Evolutionary conservation across 352 stramenopile genomes (phyloP).

Genomic region (Phytophthora syringae): DNA sequence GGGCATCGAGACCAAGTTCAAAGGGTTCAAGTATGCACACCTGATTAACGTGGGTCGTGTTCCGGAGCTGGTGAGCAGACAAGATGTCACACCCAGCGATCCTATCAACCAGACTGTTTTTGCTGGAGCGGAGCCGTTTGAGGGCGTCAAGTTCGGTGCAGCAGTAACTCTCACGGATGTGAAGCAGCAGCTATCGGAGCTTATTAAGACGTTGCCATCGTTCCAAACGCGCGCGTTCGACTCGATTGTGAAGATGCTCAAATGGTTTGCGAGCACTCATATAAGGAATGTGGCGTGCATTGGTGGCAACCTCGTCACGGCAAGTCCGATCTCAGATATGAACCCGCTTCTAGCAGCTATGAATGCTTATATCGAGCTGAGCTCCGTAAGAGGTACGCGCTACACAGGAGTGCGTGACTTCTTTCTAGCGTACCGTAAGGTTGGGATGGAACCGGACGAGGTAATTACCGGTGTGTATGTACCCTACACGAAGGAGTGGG

Average conservation of each 20-base stretch:
- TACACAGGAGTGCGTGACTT: slow-evolving; percentile 90
- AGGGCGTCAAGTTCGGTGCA: slow-evolving; percentile 83
- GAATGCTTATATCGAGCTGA: slow-evolving; percentile 77
- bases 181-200: slow-evolving; percentile 60
- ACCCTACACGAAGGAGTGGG: slow-evolving; percentile 84
- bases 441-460: slow-evolving; percentile 89
- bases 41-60: slow-evolving; percentile 79
- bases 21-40: slow-evolving; percentile 80
- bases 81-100: slow-evolving; percentile 43
- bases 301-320: slow-evolving; percentile 96
- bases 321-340: slow-evolving; percentile 98
- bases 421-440: slow-evolving; percentile 95
- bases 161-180: slow-evolving; percentile 80
- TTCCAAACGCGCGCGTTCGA: slow-evolving; percentile 61
- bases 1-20: slow-evolving; percentile 96
- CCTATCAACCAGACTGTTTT: slow-evolving; percentile 60
- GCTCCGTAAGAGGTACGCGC: slow-evolving; percentile 39
- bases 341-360: slow-evolving; percentile 94
- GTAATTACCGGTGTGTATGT: slow-evolving; percentile 94
- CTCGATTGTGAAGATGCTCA: slow-evolving; percentile 90
- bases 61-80: slow-evolving; percentile 62
- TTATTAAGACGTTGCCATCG: slow-evolving; percentile 39
- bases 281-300: slow-evolving; percentile 97
- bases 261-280: slow-evolving; percentile 98
- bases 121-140: slow-evolving; percentile 45